phyloP scores from a whole-genome alignment of 805 yeast species.

The Kurtzmaniella fragi region DNA sequence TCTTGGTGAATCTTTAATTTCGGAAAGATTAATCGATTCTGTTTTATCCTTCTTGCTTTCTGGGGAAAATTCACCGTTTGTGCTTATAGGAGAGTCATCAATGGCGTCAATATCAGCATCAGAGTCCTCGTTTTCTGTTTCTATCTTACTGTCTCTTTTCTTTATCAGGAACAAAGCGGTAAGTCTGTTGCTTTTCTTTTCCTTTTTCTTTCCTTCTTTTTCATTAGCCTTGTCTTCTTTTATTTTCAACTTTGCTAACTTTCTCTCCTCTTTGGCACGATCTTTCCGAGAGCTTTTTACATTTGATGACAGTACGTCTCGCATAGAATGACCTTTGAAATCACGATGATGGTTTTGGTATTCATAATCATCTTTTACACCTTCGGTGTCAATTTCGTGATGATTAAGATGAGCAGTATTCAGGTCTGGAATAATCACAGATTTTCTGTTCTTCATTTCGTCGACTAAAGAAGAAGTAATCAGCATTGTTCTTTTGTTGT shows the following conservation, averaged over 20 bases:
- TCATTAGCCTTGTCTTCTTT: constrained; percentile 12
- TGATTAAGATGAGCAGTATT: constrained; percentile 1
- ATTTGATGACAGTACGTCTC: constrained; percentile 12
- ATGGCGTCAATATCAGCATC: neutral
- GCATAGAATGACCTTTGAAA: constrained; percentile 27
- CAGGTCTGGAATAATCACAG: no score
- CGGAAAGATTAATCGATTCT: no score
- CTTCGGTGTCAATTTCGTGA: constrained; percentile 6
- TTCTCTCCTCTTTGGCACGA: constrained; percentile 20
- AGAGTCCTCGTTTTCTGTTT: neutral
- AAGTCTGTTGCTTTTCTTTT: constrained; percentile 10
- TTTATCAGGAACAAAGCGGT: neutral
- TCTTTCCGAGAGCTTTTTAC: constrained; percentile 14
- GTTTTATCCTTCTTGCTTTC: no score
- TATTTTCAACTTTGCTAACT: constrained; percentile 4
- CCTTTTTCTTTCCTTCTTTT: constrained; percentile 9
- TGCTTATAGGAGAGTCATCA: neutral
- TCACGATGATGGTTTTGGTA: constrained; percentile 30
- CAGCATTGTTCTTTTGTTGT: no score
- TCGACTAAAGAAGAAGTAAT: no score
- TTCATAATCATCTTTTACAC: constrained; percentile 14
- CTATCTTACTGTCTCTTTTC: neutral
- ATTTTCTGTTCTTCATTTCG: no score
- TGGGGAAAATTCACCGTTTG: neutral
- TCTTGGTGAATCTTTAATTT: no score